Conservation (phyloP, 192 early-diverging fungal species). For the Radiomyces spectabilis region DNA sequence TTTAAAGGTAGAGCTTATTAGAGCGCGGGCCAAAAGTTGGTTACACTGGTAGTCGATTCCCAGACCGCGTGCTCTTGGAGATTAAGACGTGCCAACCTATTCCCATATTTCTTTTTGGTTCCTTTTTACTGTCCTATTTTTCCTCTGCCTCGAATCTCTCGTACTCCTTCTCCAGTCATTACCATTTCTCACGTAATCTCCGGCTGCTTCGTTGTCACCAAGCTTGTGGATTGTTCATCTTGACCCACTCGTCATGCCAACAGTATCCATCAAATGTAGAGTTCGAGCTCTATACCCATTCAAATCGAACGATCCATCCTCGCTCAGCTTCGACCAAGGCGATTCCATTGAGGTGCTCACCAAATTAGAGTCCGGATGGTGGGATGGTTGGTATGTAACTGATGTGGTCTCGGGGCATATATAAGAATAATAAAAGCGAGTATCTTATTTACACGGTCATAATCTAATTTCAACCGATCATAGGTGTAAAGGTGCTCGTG, state of each 20-base stretch:
- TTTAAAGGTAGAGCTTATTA: too few species aligned
- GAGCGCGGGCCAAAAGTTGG: too few species aligned
- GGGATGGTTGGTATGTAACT: constrained; percentile 80
- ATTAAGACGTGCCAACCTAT: too few species aligned
- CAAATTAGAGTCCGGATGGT: constrained; percentile 92
- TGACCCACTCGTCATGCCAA: constrained; percentile 6
- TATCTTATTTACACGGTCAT: too few species aligned
- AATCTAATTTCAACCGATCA: too few species aligned
- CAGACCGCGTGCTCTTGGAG: too few species aligned
- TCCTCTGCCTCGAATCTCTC: neutral
- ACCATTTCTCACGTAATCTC: neutral
- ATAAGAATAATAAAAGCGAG: too few species aligned
- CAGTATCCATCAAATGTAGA: constrained; percentile 15
- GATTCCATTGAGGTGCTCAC: constrained; percentile 89
- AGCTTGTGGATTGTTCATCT: too few species aligned
- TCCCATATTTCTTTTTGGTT: neutral
- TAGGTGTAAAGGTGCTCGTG: constrained; percentile 58
- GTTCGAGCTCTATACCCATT: constrained; percentile 88
- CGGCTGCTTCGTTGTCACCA: too few species aligned
- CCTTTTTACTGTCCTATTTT: neutral
- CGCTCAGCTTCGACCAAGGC: constrained; percentile 76
- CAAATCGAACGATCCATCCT: constrained; percentile 67
- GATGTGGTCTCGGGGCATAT: too few species aligned
- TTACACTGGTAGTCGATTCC: too few species aligned
- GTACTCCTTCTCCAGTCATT: neutral